Conservation (phyloP, 208 protist genomes). For the Wallacemonas sp. region DNA sequence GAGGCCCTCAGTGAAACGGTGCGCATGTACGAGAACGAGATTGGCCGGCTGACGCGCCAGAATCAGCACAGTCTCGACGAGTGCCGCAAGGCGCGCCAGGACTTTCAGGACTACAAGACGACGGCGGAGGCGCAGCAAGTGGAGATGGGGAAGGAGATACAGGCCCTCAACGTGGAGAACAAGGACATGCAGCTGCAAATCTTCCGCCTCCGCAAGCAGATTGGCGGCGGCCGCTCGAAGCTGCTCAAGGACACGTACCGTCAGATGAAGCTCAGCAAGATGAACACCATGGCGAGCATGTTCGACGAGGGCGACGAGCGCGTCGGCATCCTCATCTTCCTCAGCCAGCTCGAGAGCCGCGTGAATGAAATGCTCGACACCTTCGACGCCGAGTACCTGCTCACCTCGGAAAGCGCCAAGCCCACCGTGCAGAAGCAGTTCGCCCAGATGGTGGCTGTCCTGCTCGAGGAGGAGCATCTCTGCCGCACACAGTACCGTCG, state of each 20-base stretch:
- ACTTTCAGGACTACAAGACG: conserved; percentile 28
- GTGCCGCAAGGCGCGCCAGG: conserved; percentile 40
- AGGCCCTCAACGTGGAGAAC: conserved; percentile 78
- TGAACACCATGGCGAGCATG: conserved; percentile 62
- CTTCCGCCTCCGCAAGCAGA: conserved; percentile 82
- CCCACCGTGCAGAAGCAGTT: conserved; percentile 42
- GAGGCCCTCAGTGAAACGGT: conserved; percentile 51
- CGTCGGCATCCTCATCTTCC: conserved; percentile 65
- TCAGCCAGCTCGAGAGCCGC: conserved; percentile 82
- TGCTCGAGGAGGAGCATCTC: conserved; percentile 90
- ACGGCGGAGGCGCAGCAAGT: conserved; percentile 23
- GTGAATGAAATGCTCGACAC: conserved; percentile 80
- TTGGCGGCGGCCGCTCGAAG: conserved; percentile 55
- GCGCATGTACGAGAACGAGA: conserved; percentile 66
- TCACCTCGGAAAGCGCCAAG: conserved; percentile 38
- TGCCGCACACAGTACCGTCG: conserved; percentile 73
- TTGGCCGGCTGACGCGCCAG: conserved; percentile 65
- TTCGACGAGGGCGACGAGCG: conserved; percentile 87
- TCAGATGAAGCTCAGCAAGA: conserved; percentile 75
- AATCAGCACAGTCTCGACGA: conserved; percentile 62
- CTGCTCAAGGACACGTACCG: conserved; percentile 74
- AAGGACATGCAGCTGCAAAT: conserved; percentile 88
- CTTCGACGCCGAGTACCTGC: conserved; percentile 78
- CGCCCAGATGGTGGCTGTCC: conserved; percentile 42
- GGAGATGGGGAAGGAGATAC: conserved; percentile 52